phyloP scores from a whole-genome alignment of 768 basidiomycete genomes.

The Leccinellum luteum region DNA sequence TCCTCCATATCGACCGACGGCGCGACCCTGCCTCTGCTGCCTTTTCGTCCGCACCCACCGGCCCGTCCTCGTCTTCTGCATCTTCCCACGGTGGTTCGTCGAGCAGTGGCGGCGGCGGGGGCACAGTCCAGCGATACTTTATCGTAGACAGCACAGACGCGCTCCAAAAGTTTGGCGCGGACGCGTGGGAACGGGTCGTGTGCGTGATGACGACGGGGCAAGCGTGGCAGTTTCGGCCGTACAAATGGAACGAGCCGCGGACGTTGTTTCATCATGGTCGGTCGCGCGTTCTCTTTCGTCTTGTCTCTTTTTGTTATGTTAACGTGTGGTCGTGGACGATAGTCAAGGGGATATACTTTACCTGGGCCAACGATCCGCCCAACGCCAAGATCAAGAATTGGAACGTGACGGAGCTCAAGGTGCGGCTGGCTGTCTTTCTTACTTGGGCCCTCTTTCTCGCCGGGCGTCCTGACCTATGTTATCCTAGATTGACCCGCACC shows the following conservation, averaged over 20 bases:
- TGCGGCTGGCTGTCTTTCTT: constrained; percentile 30
- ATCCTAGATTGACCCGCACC: constrained; percentile 78
- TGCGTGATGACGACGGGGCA: constrained; percentile 99
- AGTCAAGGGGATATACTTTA: constrained; percentile 96
- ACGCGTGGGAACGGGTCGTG: constrained; percentile 95
- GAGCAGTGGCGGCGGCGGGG: background rate
- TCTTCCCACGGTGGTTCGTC: constrained; percentile 24
- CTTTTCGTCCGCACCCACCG: constrained; percentile 13
- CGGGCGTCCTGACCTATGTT: background rate
- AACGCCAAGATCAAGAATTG: constrained; percentile 90
- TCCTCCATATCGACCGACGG: constrained; percentile 84
- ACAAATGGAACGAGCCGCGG: constrained; percentile 95
- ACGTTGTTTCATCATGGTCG: constrained; percentile 91
- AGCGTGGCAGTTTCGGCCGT: constrained; percentile 95
- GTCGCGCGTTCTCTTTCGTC: constrained; percentile 7
- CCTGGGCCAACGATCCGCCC: constrained; percentile 91
- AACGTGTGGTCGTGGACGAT: background rate
- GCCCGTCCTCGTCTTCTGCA: background rate
- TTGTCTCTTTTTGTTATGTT: background rate
- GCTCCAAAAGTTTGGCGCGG: constrained; percentile 84
- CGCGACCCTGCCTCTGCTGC: constrained; percentile 44
- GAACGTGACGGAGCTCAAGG: constrained; percentile 96
- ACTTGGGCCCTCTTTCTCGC: background rate
- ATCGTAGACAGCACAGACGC: constrained; percentile 94
- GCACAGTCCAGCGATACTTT: constrained; percentile 61